Evolutionary conservation across 768 basidiomycete species (phyloP), one percentile per base, ranked within the genome.

Genomic region (Tubosaeta sp.): DNA sequence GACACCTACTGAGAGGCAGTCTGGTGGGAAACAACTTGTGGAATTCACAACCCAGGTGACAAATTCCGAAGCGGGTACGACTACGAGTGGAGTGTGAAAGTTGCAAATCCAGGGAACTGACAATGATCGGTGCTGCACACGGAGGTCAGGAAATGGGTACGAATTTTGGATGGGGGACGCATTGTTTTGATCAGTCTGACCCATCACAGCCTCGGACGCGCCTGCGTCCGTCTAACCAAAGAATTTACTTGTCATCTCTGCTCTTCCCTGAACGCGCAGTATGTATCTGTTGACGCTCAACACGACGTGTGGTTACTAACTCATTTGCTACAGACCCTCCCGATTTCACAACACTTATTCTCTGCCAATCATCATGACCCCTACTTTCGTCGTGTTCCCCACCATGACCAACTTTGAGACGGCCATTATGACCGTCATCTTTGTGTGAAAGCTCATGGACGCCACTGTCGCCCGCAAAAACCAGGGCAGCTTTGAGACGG

Each of bases 351-450:
- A 43, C 43, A 44, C 43, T 16, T n/a, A 5, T 37, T 37, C 29
- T 31, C 29, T 26, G 14, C 13, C n/a, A 38, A 33, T 19, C 17
- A 45, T 45, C 31, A 17, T 27, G 31, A 12, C 44, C 44, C 32
- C 11, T 17, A 22, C 32, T 14, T 33, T 33, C 44, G 11, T 33
- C 19, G 35, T 47, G 11, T 46, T 50, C 31, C 25, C 31, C 19
- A 33, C 32, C 22, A 6, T 49, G 11, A 31, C 33, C 13, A 52
- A 59, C 42, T 63, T 63, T 17, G 57, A 61, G 53, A 63, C 57
- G 14, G 62, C 53, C 6, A 62, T 63, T 31, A 59, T 49, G 16
- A 62, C 59, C 0, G 48, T 64, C 46, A 43, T 63, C 49, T 64
- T 63, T 51, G 46, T 56, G 6, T 56, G 59, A 19, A 63, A 55